Conservation (phyloP, 176 grass and related monocot species). For the Urochloa ruziziensis region DNA sequence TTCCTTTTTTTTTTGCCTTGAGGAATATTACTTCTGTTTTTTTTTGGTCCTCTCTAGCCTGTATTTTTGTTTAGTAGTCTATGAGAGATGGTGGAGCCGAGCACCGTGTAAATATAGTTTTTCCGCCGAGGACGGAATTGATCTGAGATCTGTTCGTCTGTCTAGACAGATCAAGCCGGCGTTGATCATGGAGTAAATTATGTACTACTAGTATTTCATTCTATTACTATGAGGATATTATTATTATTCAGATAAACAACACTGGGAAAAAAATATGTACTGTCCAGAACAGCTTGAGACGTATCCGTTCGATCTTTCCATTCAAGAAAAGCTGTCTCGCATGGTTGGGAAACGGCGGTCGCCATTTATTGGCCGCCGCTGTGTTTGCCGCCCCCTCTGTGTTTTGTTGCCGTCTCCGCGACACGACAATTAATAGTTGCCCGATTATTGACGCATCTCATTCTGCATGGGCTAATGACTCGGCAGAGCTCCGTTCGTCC, state of each 20-base stretch:
- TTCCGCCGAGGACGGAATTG: constrained; percentile 32
- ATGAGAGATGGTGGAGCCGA: not conserved
- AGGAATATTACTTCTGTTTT: not conserved
- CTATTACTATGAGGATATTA: not conserved
- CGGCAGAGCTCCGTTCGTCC: not conserved
- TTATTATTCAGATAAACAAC: not conserved
- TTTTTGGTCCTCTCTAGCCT: constrained; percentile 23
- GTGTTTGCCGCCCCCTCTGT: not conserved
- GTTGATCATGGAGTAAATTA: constrained; percentile 28
- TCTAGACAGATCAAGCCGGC: constrained; percentile 40
- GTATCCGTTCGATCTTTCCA: not conserved
- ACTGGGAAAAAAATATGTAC: not conserved
- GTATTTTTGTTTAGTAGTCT: constrained; percentile 35
- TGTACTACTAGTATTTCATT: not conserved
- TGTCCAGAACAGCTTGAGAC: not conserved
- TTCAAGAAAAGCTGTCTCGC: not conserved
- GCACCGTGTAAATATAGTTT: constrained; percentile 51
- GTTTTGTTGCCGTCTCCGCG: constrained; percentile 27
- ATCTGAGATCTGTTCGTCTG: constrained; percentile 44
- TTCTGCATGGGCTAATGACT: not conserved
- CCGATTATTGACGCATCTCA: not conserved
- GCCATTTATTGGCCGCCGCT: constrained; percentile 24
- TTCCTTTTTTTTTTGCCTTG: not conserved
- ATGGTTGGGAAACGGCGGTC: not conserved
- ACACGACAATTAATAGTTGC: constrained; percentile 18